A percentile compares a stretch with the other conserved stretches of the same genome.
Evolutionary conservation across 306 rosid genomes (phyloP).

Genomic region (Fragaria ananassa): DNA sequence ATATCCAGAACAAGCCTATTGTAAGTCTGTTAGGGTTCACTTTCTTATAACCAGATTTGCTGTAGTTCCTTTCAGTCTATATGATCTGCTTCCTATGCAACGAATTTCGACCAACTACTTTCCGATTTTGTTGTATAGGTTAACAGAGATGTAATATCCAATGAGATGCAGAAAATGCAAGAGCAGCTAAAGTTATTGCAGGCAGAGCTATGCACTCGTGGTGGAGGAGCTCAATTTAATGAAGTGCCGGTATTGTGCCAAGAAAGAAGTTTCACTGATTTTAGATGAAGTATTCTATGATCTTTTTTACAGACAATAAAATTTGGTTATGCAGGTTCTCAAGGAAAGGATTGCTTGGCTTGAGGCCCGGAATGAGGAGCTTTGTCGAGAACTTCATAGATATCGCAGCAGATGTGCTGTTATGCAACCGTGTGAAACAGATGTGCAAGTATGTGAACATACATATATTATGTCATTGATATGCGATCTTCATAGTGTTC

Average conservation of each 20-base stretch:
- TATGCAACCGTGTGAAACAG: slow-evolving; percentile 43
- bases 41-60: slow-evolving; percentile 18
- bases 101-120: not conserved
- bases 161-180: slow-evolving; percentile 80
- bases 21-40: slow-evolving; percentile 44
- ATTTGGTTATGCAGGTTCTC: slow-evolving; percentile 45
- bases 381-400: slow-evolving; percentile 65
- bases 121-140: slow-evolving; percentile 42
- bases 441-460: slow-evolving; percentile 47
- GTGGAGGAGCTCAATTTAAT: slow-evolving; percentile 46
- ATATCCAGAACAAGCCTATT: slow-evolving; percentile 82
- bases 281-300: not conserved
- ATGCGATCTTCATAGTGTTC: not conserved
- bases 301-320: not conserved
- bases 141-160: slow-evolving; percentile 71
- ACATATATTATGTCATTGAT: not conserved
- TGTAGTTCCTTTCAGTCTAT: slow-evolving; percentile 3
- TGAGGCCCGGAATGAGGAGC: slow-evolving; percentile 63
- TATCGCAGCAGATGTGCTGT: slow-evolving; percentile 62
- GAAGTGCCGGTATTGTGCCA: slow-evolving; percentile 57
- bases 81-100: slow-evolving; percentile 20
- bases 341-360: slow-evolving; percentile 71
- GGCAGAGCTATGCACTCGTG: slow-evolving; percentile 69
- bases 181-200: slow-evolving; percentile 70
- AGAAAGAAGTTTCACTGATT: not conserved